Percentiles rank a stretch among this genome's conserved stretches.
Evolutionary conservation across 768 basidiomycete genomes (phyloP).

Genomic region (Hericium alpestre): DNA sequence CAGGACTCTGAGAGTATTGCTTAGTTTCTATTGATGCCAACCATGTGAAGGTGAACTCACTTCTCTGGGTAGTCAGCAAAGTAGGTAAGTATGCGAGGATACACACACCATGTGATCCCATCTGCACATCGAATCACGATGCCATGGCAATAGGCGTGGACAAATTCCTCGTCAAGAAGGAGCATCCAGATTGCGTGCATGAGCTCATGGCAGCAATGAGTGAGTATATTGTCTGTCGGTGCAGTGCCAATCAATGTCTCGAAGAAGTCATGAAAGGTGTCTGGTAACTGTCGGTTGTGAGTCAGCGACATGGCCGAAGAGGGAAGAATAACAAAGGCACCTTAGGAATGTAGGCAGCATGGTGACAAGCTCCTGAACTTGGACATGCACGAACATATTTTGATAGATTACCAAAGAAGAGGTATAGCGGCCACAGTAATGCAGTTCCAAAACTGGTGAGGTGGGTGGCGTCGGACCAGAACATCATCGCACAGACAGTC

Average conservation of each 20-base stretch:
- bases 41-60: constrained; percentile 9
- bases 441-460: constrained; percentile 14
- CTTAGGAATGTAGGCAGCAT: constrained; percentile 16
- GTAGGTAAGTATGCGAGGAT: constrained; percentile 19
- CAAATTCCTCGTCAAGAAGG: constrained; percentile 15
- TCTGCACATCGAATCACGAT: constrained; percentile 19
- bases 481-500: constrained; percentile 7
- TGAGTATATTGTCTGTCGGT: constrained; percentile 14
- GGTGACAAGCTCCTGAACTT: constrained; percentile 9
- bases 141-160: constrained; percentile 17
- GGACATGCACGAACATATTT: constrained; percentile 11
- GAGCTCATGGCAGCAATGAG: constrained; percentile 23
- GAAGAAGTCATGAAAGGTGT: constrained; percentile 11
- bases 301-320: too few relatives aligned
- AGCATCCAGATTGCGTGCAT: constrained; percentile 21
- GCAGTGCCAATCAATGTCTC: constrained; percentile 5
- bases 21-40: constrained; percentile 1
- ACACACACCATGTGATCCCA: constrained; percentile 17
- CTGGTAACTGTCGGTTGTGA: neutral
- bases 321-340: constrained; percentile 2
- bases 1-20: constrained; percentile 19
- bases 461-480: constrained; percentile 17
- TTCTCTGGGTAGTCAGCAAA: constrained; percentile 28
- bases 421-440: constrained; percentile 16
- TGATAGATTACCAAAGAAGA: constrained; percentile 14